These are phyloP conservation scores for Pleurotus salmoneostramineus DNA, from an alignment of 768 basidiomycete species.

Conservation along the genomic window DNA sequence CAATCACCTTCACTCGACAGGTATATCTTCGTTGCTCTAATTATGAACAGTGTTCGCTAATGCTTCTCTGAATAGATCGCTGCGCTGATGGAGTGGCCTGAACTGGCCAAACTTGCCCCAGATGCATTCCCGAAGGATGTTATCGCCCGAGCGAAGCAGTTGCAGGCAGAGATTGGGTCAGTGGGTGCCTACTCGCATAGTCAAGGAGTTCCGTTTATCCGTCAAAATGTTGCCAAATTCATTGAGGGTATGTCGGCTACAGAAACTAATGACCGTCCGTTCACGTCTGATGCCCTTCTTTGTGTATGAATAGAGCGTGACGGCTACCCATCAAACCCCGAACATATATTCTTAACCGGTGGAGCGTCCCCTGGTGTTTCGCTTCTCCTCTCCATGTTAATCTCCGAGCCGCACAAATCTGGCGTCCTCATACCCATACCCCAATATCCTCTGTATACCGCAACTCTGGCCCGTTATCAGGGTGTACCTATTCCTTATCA, in stretches of 20 bases:
- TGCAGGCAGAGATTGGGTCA: conserved; percentile 84
- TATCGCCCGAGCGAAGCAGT: conserved; percentile 73
- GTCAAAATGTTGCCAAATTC: conserved; percentile 85
- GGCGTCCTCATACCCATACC: conserved; percentile 96
- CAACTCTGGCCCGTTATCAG: conserved; percentile 80
- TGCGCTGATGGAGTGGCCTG: conserved; percentile 89
- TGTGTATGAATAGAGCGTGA: conserved; percentile 64
- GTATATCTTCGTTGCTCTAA: conserved; percentile 27
- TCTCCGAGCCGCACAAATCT: conserved; percentile 50
- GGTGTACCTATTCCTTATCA: conserved; percentile 87
- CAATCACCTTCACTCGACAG: conserved; percentile 91
- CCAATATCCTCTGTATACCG: conserved; percentile 97
- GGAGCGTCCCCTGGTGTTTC: conserved; percentile 94
- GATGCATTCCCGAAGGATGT: conserved; percentile 84
- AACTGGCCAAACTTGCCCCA: conserved; percentile 71
- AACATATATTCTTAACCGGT: conserved; percentile 89
- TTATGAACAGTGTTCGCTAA: no score
- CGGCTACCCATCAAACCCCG: conserved; percentile 78
- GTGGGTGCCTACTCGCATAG: conserved; percentile 95
- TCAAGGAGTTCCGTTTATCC: conserved; percentile 87
- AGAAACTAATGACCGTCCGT: neutral
- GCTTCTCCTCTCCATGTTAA: conserved; percentile 78
- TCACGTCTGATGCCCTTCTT: neutral
- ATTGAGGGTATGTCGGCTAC: conserved; percentile 62
- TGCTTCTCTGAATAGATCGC: conserved; percentile 54